These are phyloP conservation scores for Saccharomyces hybrid DNA, from an alignment of 1,139 yeast species.

Conservation along the genomic window DNA sequence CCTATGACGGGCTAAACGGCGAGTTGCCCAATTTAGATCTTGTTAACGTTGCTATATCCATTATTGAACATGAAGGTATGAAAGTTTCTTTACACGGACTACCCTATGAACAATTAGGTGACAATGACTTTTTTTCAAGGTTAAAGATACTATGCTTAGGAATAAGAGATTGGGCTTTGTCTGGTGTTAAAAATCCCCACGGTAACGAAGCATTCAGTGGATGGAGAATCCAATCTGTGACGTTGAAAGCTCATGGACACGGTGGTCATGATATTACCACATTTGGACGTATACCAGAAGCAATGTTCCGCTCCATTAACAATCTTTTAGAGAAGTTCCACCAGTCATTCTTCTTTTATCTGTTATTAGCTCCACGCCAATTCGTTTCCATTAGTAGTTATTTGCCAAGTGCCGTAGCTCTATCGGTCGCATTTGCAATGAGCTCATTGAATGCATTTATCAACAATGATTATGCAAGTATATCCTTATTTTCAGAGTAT, in stretches of 20 bases:
- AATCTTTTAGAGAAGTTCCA: conserved; percentile 92
- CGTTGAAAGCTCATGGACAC: conserved; percentile 50
- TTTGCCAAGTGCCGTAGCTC: conserved; percentile 73
- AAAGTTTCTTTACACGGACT: conserved; percentile 60
- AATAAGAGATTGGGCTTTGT: conserved; percentile 54
- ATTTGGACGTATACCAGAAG: conserved; percentile 84
- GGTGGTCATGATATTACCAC: conserved; percentile 72
- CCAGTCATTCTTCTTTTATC: conserved; percentile 90
- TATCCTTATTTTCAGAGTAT: conserved; percentile 17
- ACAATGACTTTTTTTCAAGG: conserved; percentile 45
- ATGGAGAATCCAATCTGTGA: conserved; percentile 89
- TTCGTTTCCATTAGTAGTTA: conserved; percentile 94
- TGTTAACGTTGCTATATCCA: conserved; percentile 66
- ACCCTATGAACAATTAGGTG: conserved; percentile 39
- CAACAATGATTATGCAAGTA: conserved; percentile 34
- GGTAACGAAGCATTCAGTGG: conserved; percentile 93
- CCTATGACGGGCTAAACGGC: conserved; percentile 87
- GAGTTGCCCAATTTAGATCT: conserved; percentile 91
- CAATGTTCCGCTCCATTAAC: conserved; percentile 80
- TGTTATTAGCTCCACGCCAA: conserved; percentile 65
- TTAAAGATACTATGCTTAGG: conserved; percentile 57
- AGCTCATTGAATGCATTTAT: conserved; percentile 58
- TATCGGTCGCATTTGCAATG: conserved; percentile 64
- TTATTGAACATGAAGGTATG: conserved; percentile 69
- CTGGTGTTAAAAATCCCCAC: conserved; percentile 54